Percentiles rank a stretch among this genome's conserved stretches.
phyloP scores from a whole-genome alignment of 176 grass and related monocot species.

The Tillandsia fasciculata region DNA sequence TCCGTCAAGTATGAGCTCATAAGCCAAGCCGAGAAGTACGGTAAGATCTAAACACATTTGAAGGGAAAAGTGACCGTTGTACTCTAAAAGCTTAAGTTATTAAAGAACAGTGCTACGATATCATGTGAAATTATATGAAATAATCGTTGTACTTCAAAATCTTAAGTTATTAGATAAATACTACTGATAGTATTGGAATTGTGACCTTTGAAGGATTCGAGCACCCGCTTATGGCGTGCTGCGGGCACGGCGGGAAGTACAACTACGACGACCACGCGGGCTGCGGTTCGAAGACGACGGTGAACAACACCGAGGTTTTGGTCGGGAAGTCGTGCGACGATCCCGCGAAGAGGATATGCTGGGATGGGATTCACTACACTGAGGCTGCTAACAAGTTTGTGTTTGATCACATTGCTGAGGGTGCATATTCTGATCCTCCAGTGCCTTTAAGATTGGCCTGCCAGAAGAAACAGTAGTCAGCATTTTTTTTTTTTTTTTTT shows the following conservation, averaged over 20 bases:
- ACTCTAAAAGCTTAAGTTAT: no score
- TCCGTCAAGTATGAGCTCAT: slow-evolving; percentile 73
- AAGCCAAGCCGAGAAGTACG: slow-evolving; percentile 46
- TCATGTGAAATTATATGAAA: no score
- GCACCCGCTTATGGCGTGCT: slow-evolving; percentile 60
- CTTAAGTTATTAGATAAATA: no score
- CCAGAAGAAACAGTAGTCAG: no score
- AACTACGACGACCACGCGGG: slow-evolving; percentile 46
- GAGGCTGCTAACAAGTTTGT: slow-evolving; percentile 19
- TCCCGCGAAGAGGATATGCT: slow-evolving; percentile 23
- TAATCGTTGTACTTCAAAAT: no score
- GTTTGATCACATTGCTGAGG: slow-evolving; percentile 11
- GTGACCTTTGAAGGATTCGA: slow-evolving; percentile 48
- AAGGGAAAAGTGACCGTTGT: no score
- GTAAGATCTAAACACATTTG: slow-evolving; percentile 19
- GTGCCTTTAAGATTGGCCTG: no score
- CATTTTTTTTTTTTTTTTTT: no score
- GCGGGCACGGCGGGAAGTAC: slow-evolving; percentile 74
- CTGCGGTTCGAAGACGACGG: slow-evolving; percentile 42
- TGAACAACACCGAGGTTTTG: slow-evolving; percentile 64
- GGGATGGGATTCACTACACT: slow-evolving; percentile 16
- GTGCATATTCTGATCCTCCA: slow-evolving; percentile 1
- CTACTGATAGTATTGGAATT: no score
- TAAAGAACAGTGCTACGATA: no score
- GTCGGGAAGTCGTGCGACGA: slow-evolving; percentile 51